Conservation (phyloP, 441 rosid species). For the Mallotus repandus region DNA sequence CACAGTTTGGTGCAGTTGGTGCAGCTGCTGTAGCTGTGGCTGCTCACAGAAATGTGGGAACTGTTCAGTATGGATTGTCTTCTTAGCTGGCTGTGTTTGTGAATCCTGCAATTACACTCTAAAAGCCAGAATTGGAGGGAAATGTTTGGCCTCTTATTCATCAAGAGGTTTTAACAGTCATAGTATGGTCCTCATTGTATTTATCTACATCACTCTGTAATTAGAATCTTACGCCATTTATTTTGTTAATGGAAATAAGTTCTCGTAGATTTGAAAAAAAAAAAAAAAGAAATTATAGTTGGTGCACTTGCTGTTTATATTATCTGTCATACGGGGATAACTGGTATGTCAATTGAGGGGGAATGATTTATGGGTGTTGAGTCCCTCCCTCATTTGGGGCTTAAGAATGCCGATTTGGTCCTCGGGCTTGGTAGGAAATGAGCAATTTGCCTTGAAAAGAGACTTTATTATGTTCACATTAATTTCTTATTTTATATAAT, state of each 20-base stretch:
- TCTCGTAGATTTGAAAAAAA: not conserved
- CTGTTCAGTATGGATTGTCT: slow-evolving; percentile 62
- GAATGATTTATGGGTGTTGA: too few species aligned
- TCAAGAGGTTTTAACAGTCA: not conserved
- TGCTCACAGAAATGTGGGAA: slow-evolving; percentile 68
- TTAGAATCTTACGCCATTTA: slow-evolving; percentile 27
- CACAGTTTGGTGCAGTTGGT: slow-evolving; percentile 73
- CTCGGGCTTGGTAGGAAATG: too few species aligned
- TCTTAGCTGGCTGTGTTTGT: slow-evolving; percentile 23
- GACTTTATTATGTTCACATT: too few species aligned
- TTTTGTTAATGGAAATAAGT: slow-evolving; percentile 29
- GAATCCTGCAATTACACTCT: not conserved
- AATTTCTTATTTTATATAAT: too few species aligned
- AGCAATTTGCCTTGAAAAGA: too few species aligned
- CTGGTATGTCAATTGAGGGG: not conserved
- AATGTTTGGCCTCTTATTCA: not conserved
- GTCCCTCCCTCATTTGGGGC: too few species aligned
- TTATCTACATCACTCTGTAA: slow-evolving; percentile 25
- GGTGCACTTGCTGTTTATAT: not conserved
- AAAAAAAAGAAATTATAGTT: too few species aligned
- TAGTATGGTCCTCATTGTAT: not conserved
- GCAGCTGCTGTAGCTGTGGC: slow-evolving; percentile 86
- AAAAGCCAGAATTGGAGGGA: not conserved
- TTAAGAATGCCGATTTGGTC: too few species aligned
- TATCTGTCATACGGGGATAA: not conserved